Evolutionary conservation across 345 rosid genomes (phyloP).

Genomic region (Melaleuca quinquenervia): DNA sequence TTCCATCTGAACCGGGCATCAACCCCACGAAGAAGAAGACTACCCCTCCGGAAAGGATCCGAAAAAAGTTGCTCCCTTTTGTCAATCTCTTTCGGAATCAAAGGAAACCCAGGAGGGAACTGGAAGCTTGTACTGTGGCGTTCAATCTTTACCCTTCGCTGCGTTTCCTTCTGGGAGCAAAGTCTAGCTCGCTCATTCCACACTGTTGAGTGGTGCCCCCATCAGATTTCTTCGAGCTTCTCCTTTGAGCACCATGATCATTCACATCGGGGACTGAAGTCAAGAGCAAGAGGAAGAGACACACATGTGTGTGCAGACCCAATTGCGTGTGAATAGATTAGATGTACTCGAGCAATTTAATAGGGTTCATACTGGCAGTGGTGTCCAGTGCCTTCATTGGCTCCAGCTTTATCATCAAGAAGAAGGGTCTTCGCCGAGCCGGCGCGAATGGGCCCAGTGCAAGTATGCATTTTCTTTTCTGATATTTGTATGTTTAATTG

Average conservation of each 20-base stretch:
- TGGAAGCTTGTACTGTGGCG: not conserved
- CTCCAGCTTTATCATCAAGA: slow-evolving; percentile 18
- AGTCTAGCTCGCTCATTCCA: not conserved
- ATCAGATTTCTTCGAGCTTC: not conserved
- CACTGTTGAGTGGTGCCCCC: not conserved
- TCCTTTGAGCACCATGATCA: not conserved
- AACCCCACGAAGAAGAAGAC: not conserved
- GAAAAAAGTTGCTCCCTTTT: not conserved
- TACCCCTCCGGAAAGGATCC: not conserved
- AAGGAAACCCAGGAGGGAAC: not conserved
- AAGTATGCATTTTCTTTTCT: not conserved
- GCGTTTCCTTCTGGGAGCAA: not conserved
- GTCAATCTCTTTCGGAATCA: not conserved
- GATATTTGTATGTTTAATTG: not conserved
- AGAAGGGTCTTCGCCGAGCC: slow-evolving; percentile 13
- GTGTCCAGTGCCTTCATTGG: slow-evolving; percentile 14
- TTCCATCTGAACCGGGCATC: not conserved
- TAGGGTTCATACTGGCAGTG: slow-evolving; percentile 10
- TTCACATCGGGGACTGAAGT: not conserved
- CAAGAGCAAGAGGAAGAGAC: not conserved
- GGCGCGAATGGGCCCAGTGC: slow-evolving; percentile 10
- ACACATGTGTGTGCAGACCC: not conserved
- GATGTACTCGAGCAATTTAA: slow-evolving; percentile 13
- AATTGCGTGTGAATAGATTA: not conserved
- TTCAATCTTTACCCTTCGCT: not conserved